Evolutionary conservation across 305 asterid species (phyloP).

Genomic region (Rubia balearica): DNA sequence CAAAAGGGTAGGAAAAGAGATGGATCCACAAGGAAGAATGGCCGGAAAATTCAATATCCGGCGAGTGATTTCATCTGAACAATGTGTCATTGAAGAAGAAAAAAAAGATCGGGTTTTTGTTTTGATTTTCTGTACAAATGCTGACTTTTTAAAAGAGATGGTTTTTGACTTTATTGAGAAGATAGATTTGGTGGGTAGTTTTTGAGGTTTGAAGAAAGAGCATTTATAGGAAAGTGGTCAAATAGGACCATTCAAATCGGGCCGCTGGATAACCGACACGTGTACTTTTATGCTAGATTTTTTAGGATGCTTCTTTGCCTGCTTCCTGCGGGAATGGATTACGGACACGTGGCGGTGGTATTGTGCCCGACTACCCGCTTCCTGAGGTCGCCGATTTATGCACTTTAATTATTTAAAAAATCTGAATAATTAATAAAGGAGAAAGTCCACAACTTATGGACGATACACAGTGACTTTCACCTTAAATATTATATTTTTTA

Average conservation of each 20-base stretch:
- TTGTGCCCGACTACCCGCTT: conserved; percentile 12
- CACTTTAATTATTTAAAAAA: too few relatives aligned
- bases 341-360: conserved; percentile 25
- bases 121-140: conserved; percentile 3
- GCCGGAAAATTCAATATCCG: conserved; percentile 86
- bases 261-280: background rate
- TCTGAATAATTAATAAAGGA: too few relatives aligned
- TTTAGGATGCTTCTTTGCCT: conserved; percentile 23
- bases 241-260: background rate
- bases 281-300: background rate
- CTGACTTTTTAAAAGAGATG: background rate
- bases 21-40: conserved; percentile 57
- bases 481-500: too few relatives aligned
- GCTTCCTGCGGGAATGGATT: conserved; percentile 1
- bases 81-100: conserved; percentile 39
- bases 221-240: conserved; percentile 11
- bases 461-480: too few relatives aligned
- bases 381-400: too few relatives aligned
- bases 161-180: conserved; percentile 12
- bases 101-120: background rate
- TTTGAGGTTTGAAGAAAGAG: background rate
- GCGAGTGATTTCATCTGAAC: conserved; percentile 45
- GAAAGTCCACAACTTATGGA: too few relatives aligned
- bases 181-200: conserved; percentile 8
- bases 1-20: conserved; percentile 37